Evolutionary conservation across 257 asterid species (phyloP), one percentile per base, ranked within the genome.

Genomic region (Solanum bulbocastanum): DNA sequence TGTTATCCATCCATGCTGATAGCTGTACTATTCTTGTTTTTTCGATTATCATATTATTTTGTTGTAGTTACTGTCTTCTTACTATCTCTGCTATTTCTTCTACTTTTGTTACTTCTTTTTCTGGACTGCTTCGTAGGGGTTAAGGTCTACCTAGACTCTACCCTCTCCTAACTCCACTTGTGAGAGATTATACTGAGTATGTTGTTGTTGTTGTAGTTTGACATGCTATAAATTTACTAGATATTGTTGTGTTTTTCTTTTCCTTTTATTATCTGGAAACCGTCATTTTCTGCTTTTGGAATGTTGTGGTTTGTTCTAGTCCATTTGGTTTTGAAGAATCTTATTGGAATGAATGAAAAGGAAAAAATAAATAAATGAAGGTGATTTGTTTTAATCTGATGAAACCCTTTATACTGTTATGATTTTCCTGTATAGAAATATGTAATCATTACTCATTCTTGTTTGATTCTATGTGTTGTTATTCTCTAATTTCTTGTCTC

Each of bases 271-370:
- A 91, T 91, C 90, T 87, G 93, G 86, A 84, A 88, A 82, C 91
- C 90, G 89, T 84, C 91, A 69, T 90, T 92, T 92, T 91, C 90
- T 49, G 35, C 65, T 71, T 92, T 94, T 94, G 98, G 94, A 93
- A 84, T 92, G 89, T 94, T 94, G 91, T 94, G 93, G 92, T 90
- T 93, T 90, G 96, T 92, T 49, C 90, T 79, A 36, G 88, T 91
- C 88, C 71, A 87, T 62, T 93, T 94, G 92, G 86, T 65, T 62
- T 30, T 49, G 84, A 90, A 90, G 95, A 94, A 94, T 96, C 94
- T 92, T 90, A 84, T 88, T 78, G 86, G 89, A 49, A 86, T 42
- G 86, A 79, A 46, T 11, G 56, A 44, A 27, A 44, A 27, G 5
- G 65, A 56, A 10, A 46, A 13, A 12, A n/a, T n/a, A 27, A 46